Evolutionary conservation across 1,284 basidiomycete species (phyloP).

Genomic region (Sanguinoderma infundibulare): DNA sequence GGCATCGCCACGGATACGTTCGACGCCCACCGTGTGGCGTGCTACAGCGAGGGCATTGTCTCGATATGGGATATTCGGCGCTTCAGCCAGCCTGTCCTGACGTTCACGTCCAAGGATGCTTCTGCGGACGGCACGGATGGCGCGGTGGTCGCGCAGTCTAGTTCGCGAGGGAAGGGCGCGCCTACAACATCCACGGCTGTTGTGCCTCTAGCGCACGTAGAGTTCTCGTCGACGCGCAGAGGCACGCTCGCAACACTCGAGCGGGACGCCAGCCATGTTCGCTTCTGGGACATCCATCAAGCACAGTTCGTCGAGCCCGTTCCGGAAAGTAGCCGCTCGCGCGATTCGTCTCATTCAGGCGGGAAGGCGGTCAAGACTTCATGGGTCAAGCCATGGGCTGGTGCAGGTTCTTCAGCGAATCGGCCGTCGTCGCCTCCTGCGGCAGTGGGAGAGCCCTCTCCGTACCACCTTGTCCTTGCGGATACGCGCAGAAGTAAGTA

Average conservation of each 20-base stretch:
- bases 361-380: conserved; percentile 46
- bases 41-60: conserved; percentile 68
- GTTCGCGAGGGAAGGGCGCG: conserved; percentile 40
- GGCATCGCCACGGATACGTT: conserved; percentile 73
- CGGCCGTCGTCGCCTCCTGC: conserved; percentile 18
- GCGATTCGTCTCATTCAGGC: conserved; percentile 44
- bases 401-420: conserved; percentile 29
- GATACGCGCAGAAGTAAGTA: conserved; percentile 68
- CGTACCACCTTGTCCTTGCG: conserved; percentile 52
- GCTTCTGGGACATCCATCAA: conserved; percentile 75
- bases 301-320: conserved; percentile 39
- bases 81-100: conserved; percentile 61
- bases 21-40: conserved; percentile 69
- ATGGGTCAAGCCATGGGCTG: conserved; percentile 68
- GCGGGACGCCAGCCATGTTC: conserved; percentile 63
- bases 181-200: background rate
- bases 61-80: conserved; percentile 76
- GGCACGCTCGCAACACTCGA: conserved; percentile 73
- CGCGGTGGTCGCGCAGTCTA: background rate
- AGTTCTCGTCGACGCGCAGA: conserved; percentile 70
- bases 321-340: conserved; percentile 39
- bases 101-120: conserved; percentile 77
- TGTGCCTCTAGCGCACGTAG: conserved; percentile 47
- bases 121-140: conserved; percentile 61
- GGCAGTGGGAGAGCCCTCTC: conserved; percentile 26